Evolutionary conservation across 2,329 filamentous ascomycete genomes (phyloP).

Genomic region (Scytalidium lignicola): DNA sequence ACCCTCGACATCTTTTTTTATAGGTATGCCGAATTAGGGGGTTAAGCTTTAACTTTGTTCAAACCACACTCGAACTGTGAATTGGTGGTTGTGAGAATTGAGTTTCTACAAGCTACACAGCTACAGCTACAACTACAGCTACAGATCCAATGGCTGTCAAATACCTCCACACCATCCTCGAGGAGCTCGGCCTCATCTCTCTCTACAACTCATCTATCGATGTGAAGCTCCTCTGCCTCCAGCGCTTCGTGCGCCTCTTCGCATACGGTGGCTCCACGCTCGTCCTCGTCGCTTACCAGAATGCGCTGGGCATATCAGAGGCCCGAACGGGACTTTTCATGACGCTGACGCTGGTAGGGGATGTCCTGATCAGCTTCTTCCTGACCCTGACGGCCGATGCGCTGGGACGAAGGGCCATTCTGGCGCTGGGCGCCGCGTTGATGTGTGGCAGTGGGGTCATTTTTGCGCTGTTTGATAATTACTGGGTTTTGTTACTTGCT

Average conservation of each 20-base stretch:
- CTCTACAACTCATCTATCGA: constrained; percentile 39
- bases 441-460: constrained; percentile 52
- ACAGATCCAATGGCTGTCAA: constrained; percentile 14
- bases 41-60: too few species aligned
- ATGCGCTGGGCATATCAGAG: constrained; percentile 43
- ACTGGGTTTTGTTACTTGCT: constrained; percentile 53
- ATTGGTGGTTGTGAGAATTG: too few species aligned
- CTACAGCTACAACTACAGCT: too few species aligned
- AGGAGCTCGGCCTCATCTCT: constrained; percentile 41
- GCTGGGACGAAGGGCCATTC: constrained; percentile 48
- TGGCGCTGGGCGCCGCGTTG: constrained; percentile 47
- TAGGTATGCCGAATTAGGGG: too few species aligned
- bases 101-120: too few species aligned
- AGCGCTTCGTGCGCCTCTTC: constrained; percentile 57
- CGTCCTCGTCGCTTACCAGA: constrained; percentile 52
- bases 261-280: constrained; percentile 57
- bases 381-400: constrained; percentile 55
- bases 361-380: constrained; percentile 52
- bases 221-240: constrained; percentile 51
- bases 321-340: constrained; percentile 57
- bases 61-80: too few species aligned
- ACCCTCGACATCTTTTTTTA: too few species aligned
- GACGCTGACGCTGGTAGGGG: constrained; percentile 57
- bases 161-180: constrained; percentile 16
- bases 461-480: constrained; percentile 48